These are phyloP conservation scores for Verticillium tricorpus DNA, from an alignment of 2,329 filamentous ascomycete genomes.

Conservation along the genomic window DNA sequence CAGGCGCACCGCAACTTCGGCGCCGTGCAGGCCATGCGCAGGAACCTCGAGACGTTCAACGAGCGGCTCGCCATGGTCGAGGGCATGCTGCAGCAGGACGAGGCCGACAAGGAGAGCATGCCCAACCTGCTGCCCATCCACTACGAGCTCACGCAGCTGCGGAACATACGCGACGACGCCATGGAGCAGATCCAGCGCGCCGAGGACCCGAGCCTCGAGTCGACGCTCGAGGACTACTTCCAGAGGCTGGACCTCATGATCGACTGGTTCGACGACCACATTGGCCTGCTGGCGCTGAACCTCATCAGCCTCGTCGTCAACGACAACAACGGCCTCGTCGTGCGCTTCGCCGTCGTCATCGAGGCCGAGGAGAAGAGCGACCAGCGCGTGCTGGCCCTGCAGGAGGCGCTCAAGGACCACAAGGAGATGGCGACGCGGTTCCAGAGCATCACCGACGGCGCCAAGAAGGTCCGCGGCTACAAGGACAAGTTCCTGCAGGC, in stretches of 20 bases:
- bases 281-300: conserved; percentile 83
- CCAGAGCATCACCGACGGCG: conserved; percentile 90
- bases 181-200: conserved; percentile 90
- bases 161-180: conserved; percentile 92
- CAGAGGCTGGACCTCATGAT: conserved; percentile 79
- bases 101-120: conserved; percentile 82
- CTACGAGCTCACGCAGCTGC: conserved; percentile 84
- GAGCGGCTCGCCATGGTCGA: conserved; percentile 72
- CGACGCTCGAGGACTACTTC: conserved; percentile 88
- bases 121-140: conserved; percentile 86
- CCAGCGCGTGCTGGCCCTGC: conserved; percentile 81
- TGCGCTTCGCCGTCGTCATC: conserved; percentile 86
- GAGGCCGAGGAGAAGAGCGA: conserved; percentile 97
- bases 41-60: conserved; percentile 83
- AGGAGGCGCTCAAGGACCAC: conserved; percentile 93
- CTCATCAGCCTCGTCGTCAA: conserved; percentile 81
- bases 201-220: conserved; percentile 68
- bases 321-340: conserved; percentile 85
- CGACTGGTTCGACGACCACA: conserved; percentile 93
- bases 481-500: conserved; percentile 91
- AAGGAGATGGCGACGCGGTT: conserved; percentile 90
- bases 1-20: conserved; percentile 96
- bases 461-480: conserved; percentile 88
- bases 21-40: conserved; percentile 88
- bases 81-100: conserved; percentile 74